These are phyloP conservation scores for Starmera amethionina DNA, from an alignment of 805 yeast genomes.

Conservation along the genomic window DNA sequence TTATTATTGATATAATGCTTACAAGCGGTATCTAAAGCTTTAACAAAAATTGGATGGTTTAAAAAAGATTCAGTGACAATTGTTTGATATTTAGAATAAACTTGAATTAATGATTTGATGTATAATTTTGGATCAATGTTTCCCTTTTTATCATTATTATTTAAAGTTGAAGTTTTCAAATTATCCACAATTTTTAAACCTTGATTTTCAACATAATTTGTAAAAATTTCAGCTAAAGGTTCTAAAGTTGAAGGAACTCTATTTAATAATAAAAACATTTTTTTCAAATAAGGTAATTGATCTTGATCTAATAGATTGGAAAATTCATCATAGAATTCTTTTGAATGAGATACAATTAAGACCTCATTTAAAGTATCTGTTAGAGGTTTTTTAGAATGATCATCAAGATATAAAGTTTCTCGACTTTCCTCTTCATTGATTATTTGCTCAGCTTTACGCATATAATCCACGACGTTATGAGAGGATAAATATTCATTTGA, in stretches of 20 bases:
- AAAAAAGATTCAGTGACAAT: constrained; percentile 62
- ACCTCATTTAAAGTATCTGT: constrained; percentile 68
- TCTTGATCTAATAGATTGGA: constrained; percentile 63
- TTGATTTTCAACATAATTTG: constrained; percentile 57
- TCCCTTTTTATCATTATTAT: constrained; percentile 16
- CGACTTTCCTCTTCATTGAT: constrained; percentile 76
- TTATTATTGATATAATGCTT: constrained; percentile 75
- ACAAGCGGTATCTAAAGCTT: constrained; percentile 86
- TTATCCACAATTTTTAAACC: constrained; percentile 56
- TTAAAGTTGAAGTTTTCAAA: constrained; percentile 24
- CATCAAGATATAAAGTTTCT: constrained; percentile 73
- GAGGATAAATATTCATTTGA: constrained; percentile 53
- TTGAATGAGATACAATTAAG: constrained; percentile 71
- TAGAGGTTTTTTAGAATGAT: constrained; percentile 69
- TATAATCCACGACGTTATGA: constrained; percentile 84
- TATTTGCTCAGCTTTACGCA: constrained; percentile 75
- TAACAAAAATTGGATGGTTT: constrained; percentile 68
- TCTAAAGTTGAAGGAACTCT: constrained; percentile 74
- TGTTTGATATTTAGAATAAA: constrained; percentile 56
- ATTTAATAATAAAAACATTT: constrained; percentile 66
- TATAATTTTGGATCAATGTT: constrained; percentile 67
- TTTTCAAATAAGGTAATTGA: constrained; percentile 60
- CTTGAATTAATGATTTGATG: constrained; percentile 63
- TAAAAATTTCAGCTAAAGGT: constrained; percentile 66
- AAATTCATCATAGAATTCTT: constrained; percentile 68